Conservation (phyloP, 495 filamentous ascomycete species). For the Penicillium ochrochloron region DNA sequence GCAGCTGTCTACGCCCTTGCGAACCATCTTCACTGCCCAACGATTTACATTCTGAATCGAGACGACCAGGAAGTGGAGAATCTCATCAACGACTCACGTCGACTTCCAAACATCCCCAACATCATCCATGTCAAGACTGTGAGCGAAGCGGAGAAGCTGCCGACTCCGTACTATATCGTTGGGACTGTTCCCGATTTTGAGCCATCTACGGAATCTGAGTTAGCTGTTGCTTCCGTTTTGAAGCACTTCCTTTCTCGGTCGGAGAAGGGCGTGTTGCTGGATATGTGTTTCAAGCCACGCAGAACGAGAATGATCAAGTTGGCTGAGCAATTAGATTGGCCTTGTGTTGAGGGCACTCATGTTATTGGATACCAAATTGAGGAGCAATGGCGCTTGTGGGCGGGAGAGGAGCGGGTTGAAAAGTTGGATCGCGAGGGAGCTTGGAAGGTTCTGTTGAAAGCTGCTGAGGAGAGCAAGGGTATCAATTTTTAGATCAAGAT, state of each 20-base stretch:
- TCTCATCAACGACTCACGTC: constrained; percentile 51
- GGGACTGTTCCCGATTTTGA: constrained; percentile 66
- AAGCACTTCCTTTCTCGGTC: constrained; percentile 50
- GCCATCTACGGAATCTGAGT: constrained; percentile 58
- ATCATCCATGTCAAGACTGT: constrained; percentile 58
- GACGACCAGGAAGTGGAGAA: constrained; percentile 59
- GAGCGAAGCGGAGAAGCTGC: constrained; percentile 54
- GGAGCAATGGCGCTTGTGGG: constrained; percentile 67
- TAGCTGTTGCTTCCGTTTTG: constrained; percentile 50
- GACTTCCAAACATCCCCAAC: constrained; percentile 18
- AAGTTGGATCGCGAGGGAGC: constrained; percentile 54
- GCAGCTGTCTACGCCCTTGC: constrained; percentile 65
- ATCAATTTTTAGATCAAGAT: constrained; percentile 34
- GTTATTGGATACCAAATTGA: constrained; percentile 71
- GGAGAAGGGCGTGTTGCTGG: constrained; percentile 62
- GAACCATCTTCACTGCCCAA: constrained; percentile 57
- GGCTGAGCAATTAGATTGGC: constrained; percentile 58
- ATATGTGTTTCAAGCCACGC: constrained; percentile 77
- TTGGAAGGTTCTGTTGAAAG: constrained; percentile 50
- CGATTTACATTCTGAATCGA: constrained; percentile 70
- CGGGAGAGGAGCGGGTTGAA: constrained; percentile 45
- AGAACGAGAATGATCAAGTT: constrained; percentile 59
- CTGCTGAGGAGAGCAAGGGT: constrained; percentile 32
- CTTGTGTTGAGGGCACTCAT: constrained; percentile 65
- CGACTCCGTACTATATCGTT: constrained; percentile 59